Evolutionary conservation across 768 basidiomycete species (phyloP).

Genomic region (Mycena floridula): DNA sequence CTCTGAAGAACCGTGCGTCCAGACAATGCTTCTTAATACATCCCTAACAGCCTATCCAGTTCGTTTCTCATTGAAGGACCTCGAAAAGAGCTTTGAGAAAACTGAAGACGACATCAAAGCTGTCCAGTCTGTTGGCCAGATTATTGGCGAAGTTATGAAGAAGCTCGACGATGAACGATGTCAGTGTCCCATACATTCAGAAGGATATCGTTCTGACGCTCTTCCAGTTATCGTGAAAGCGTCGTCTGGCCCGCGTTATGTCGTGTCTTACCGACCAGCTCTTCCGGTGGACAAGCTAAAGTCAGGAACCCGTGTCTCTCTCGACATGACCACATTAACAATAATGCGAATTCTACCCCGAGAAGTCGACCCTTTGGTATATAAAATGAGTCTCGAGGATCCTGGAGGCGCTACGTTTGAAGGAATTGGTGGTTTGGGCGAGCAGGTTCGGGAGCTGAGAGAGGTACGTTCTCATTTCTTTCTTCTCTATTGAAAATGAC

Average conservation of each 20-base stretch:
- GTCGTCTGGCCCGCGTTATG: constrained; percentile 96
- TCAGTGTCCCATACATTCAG: constrained; percentile 31
- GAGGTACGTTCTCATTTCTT: constrained; percentile 50
- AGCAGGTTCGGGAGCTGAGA: constrained; percentile 94
- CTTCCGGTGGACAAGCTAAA: constrained; percentile 91
- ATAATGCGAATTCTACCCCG: constrained; percentile 98
- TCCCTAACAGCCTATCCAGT: constrained; percentile 40
- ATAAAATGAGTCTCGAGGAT: constrained; percentile 99
- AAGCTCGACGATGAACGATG: constrained; percentile 97
- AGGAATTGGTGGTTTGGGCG: constrained; percentile 91
- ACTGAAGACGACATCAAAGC: constrained; percentile 99
- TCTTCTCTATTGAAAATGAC: neutral
- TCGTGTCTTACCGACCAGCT: constrained; percentile 93
- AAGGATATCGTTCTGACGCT: neutral
- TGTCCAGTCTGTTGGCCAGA: constrained; percentile 97
- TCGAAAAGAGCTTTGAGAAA: constrained; percentile 87
- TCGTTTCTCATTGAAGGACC: constrained; percentile 82
- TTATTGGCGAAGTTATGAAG: constrained; percentile 98
- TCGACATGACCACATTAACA: constrained; percentile 99
- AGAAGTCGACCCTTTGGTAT: constrained; percentile 96
- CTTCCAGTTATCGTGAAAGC: constrained; percentile 92
- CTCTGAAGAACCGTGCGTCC: constrained; percentile 80
- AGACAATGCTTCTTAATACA: neutral
- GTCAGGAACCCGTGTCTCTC: constrained; percentile 87
- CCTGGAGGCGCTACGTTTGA: constrained; percentile 94